Percentiles rank a stretch among this genome's conserved stretches.
Conservation (phyloP, 2,329 filamentous ascomycete genomes). For the Grosmannia clavigera region DNA sequence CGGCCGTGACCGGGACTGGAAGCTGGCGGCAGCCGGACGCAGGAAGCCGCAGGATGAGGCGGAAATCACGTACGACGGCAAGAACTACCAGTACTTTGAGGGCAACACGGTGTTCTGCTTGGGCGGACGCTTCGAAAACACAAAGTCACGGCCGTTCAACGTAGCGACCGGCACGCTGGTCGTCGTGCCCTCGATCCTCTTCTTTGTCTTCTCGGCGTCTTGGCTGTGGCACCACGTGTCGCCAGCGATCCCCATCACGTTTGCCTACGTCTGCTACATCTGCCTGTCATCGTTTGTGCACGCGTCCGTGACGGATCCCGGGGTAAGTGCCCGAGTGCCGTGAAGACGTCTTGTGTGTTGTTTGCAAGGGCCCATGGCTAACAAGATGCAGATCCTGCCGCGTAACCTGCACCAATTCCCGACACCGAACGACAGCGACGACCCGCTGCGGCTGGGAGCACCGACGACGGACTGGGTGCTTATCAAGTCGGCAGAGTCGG, state of each 20-base stretch:
- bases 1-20: constrained; percentile 21
- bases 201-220: constrained; percentile 73
- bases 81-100: constrained; percentile 84
- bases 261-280: constrained; percentile 83
- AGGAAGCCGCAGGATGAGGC: background rate
- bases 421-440: constrained; percentile 59
- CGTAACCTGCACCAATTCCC: constrained; percentile 85
- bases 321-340: constrained; percentile 43
- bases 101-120: constrained; percentile 88
- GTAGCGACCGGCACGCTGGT: constrained; percentile 72
- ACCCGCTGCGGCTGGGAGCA: constrained; percentile 70
- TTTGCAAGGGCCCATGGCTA: background rate
- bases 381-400: constrained; percentile 61
- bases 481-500: constrained; percentile 64
- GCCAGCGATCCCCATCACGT: constrained; percentile 77
- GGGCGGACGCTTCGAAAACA: constrained; percentile 78
- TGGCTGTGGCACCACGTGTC: constrained; percentile 81
- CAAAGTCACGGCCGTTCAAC: constrained; percentile 77
- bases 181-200: constrained; percentile 66
- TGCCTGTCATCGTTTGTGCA: constrained; percentile 90
- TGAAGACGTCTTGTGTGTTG: background rate
- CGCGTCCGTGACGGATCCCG: constrained; percentile 83
- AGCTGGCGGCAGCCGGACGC: background rate
- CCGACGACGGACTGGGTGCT: constrained; percentile 89
- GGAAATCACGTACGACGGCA: constrained; percentile 27